phyloP scores from a whole-genome alignment of 2,329 filamentous ascomycete species.

The Beauveria pseudobassiana region DNA sequence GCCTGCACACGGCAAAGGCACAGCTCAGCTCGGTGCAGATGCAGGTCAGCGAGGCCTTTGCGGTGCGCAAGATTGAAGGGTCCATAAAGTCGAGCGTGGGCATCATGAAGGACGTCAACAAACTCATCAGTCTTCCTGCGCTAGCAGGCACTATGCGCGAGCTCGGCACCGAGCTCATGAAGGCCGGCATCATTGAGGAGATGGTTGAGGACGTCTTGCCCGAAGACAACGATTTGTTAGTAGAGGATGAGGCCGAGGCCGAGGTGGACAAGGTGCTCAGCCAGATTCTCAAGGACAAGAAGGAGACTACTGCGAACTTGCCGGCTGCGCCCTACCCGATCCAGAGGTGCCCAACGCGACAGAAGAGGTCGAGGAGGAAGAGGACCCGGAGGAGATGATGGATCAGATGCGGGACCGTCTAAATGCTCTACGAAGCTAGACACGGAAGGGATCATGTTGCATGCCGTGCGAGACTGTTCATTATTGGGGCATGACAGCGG shows the following conservation, averaged over 20 bases:
- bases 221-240: slow-evolving; percentile 61
- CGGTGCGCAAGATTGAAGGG: slow-evolving; percentile 90
- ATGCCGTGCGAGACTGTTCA: not conserved
- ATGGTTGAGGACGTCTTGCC: slow-evolving; percentile 86
- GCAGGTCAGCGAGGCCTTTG: slow-evolving; percentile 96
- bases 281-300: slow-evolving; percentile 79
- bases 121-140: slow-evolving; percentile 74
- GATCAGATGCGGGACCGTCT: slow-evolving; percentile 89
- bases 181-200: slow-evolving; percentile 95
- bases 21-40: slow-evolving; percentile 90
- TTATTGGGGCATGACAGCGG: not conserved
- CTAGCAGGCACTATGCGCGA: slow-evolving; percentile 85
- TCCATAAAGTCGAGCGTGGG: slow-evolving; percentile 78
- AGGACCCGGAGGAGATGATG: slow-evolving; percentile 83
- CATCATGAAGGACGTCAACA: slow-evolving; percentile 97
- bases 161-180: slow-evolving; percentile 78
- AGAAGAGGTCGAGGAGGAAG: slow-evolving; percentile 66
- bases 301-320: slow-evolving; percentile 48
- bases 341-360: slow-evolving; percentile 45
- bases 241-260: slow-evolving; percentile 66
- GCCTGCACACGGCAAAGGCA: slow-evolving; percentile 80
- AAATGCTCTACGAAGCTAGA: slow-evolving; percentile 79
- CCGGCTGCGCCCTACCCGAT: slow-evolving; percentile 48
- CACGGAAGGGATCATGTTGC: not conserved
- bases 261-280: slow-evolving; percentile 92